Evolutionary conservation across 257 asterid species (phyloP), one percentile per base, ranked within the genome.

Genomic region (Rubia yunnanensis): DNA sequence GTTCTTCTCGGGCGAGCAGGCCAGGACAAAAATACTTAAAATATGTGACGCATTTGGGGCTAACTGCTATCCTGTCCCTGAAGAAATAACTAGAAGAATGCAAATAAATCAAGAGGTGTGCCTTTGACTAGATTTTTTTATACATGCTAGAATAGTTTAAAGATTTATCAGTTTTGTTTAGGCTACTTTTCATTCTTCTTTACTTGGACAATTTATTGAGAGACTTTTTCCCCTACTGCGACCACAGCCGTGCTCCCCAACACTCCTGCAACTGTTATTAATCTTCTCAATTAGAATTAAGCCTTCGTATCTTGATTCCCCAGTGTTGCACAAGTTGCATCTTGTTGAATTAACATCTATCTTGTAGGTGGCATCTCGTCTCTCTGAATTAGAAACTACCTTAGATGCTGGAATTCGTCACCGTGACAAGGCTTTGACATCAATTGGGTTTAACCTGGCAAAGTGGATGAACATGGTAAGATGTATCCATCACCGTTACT

Each of bases 1-100:
- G 61, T 94, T 91, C 94, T 94, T 88, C 91, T 94, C 99, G 46
- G 96, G 99, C 11, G 99, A 91, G 85, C 99, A 91, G 74, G 99
- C 95, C 49, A 90, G 96, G 71, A 82, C 81, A 63, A 94, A 94
- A 82, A 86, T 91, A 68, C 74, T 88, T 64, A 94, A 86, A 85
- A 94, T 94, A 70, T 94, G 99, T 79, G 99, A 94, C 64, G 96
- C 99, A 54, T 94, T 90, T 80, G 96, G 89, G 53, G 98, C 98
- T 58, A 94, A 82, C 73, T 94, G 98, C 88, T 94, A 86, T 72
- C 99, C 99, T 60, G 91, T 91, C 74, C 98, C 98, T 5, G 96
- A 94, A 77, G 96, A 94, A 61, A 60, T 76, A 52, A 83, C 79
- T 72, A 94, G 85, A 73, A 77, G 95, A 76, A 84, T 86, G 74